Conservation (phyloP, 805 yeast species). For the Nakazawaea ambrosiae region DNA sequence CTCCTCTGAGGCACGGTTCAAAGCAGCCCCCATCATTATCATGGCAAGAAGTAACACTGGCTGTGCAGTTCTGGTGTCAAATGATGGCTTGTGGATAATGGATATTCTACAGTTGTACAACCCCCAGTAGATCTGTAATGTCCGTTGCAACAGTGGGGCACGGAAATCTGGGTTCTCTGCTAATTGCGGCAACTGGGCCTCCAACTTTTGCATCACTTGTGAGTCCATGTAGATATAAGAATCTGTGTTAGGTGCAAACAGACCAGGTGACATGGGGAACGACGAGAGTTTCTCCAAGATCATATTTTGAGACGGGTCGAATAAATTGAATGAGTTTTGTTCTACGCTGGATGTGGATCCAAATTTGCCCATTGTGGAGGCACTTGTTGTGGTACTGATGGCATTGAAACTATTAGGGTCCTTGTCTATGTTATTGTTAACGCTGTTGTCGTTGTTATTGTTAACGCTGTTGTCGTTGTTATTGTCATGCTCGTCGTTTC, state of each 20-base stretch:
- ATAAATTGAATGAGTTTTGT: constrained; percentile 2
- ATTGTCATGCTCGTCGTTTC: too few species aligned
- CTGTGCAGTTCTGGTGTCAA: constrained; percentile 38
- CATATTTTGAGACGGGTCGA: constrained; percentile 6
- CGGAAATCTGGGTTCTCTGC: constrained; percentile 22
- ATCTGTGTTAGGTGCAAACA: neutral
- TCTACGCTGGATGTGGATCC: constrained; percentile 3
- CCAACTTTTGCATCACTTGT: constrained; percentile 16
- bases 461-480: too few species aligned
- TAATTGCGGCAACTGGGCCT: constrained; percentile 20
- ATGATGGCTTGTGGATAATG: constrained; percentile 53
- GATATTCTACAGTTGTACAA: constrained; percentile 55
- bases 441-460: too few species aligned
- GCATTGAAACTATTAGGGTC: neutral
- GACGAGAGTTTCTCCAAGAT: constrained; percentile 2
- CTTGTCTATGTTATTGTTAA: neutral
- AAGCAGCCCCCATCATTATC: constrained; percentile 50
- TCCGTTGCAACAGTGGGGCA: constrained; percentile 20
- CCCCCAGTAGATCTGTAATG: constrained; percentile 42
- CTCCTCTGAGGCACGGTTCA: constrained; percentile 18
- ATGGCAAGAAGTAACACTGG: constrained; percentile 47
- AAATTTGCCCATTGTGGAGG: neutral
- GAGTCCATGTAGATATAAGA: constrained; percentile 9
- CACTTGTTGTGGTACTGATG: too few species aligned
- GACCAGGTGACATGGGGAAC: constrained; percentile 3